Evolutionary conservation across 805 yeast species (phyloP), one percentile per base, ranked within the genome.

Genomic region (Candida tammaniensis): DNA sequence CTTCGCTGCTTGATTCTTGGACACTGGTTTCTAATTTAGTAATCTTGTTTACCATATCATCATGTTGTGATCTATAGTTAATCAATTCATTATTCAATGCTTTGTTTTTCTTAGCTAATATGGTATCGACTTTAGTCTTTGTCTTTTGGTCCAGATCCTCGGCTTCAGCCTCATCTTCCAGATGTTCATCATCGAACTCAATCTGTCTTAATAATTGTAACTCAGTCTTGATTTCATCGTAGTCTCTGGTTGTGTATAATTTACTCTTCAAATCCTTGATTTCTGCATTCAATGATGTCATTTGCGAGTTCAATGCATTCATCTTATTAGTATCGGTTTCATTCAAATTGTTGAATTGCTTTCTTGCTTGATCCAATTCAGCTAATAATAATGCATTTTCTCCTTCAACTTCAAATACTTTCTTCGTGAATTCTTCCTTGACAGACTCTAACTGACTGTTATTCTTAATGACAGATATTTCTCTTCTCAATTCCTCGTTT

Each of bases 211-310:
- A 55, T 17, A 87, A 74, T 13, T 72, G 74, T 44, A 89, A 64
- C 49, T 89, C 96, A 31, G 76, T 74, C 54, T 86, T 87, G 30
- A 88, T 54, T 42, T 86, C 88, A 33, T 84, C 88, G 56, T 89
- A 88, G 52, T 88, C 96, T 2, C 70, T 60, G 33, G 78, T 75
- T 20, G 64, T 55, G 3, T 62, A 61, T 27, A 82, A 51, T 36
- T 74, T 72, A 17, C 61, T 59, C 48, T 74, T 75, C 44, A 84
- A 61, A 4, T 55, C 52, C 7, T 63, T 64, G 17, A 76, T 55
- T 52, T 83, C 91, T 11, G 57, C 55, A n/a, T 58, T 55, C 40
- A 73, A 63, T 27, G 74, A 73, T 2, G 49, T 46, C 2, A 70
- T 44, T 44, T 82, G 86, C 14, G 74, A 59, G 17, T 63, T 55